These are phyloP conservation scores for Simplicillium aogashimaense DNA, from an alignment of 2,329 filamentous ascomycete species.

Conservation along the genomic window DNA sequence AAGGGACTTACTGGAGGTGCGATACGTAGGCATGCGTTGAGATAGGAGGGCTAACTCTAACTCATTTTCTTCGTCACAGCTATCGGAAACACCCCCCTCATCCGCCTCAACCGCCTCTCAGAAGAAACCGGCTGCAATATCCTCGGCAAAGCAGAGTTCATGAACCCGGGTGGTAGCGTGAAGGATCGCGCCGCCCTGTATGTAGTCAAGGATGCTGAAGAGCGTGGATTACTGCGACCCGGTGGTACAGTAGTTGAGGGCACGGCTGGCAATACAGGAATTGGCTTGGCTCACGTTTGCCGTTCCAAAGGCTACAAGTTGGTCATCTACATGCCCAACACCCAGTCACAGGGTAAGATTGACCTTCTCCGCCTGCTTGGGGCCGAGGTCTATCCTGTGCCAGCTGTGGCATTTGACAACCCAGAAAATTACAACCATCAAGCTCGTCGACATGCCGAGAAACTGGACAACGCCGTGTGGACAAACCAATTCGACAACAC, in stretches of 20 bases:
- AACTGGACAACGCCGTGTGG: conserved; percentile 84
- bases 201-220: conserved; percentile 88
- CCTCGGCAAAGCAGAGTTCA: conserved; percentile 95
- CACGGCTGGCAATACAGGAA: conserved; percentile 95
- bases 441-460: conserved; percentile 79
- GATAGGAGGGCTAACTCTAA: conserved; percentile 1
- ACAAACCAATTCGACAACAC: conserved; percentile 98
- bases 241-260: conserved; percentile 95
- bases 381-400: conserved; percentile 91
- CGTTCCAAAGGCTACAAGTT: conserved; percentile 84
- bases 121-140: conserved; percentile 88
- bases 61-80: conserved; percentile 39
- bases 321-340: conserved; percentile 99
- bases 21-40: conserved; percentile 8
- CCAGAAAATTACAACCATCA: conserved; percentile 98
- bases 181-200: conserved; percentile 95
- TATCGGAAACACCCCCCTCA: conserved; percentile 94
- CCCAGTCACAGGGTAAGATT: conserved; percentile 95
- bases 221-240: conserved; percentile 68
- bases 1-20: conserved; percentile 74
- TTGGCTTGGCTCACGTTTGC: conserved; percentile 94
- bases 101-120: conserved; percentile 80
- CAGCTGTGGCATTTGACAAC: conserved; percentile 91
- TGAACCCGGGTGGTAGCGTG: conserved; percentile 92
- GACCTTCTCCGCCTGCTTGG: conserved; percentile 84